Evolutionary conservation across 306 rosid genomes (phyloP), one percentile per base, ranked within the genome.

Genomic region (Gleditsia sinensis): DNA sequence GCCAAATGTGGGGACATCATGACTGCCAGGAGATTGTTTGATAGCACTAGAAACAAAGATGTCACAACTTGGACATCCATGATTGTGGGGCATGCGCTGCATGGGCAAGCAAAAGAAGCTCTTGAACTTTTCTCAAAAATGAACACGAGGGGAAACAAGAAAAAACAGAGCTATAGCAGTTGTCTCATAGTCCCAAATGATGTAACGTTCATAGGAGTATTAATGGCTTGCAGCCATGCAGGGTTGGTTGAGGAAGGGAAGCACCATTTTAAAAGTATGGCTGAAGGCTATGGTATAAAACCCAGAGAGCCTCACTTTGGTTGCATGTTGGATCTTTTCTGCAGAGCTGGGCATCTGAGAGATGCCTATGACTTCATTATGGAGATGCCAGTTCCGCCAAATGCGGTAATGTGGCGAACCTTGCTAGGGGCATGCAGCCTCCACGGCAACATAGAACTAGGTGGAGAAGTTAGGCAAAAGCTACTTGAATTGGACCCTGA

Each of bases 151-250:
- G 57, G 67, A 32, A 67, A 30, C 28, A 69, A 21, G 79, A 60
- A 58, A 53, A 62, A 40, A 7, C n/a, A 5, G 21, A 69, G 37
- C 42, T 40, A 73, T 12, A 63, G 80, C 20, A 19, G 45, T 23
- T 36, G 25, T 59, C 23, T 25, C 23, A 6, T 81, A 13, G 76
- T 51, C 3, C 87, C 90, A 0, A 85, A 87, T 23, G 88, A 83
- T 32, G 86, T 89, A 37, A 89, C 88, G 1, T 89, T 85, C 76
- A 53, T 87, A 13, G 94, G 94, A 75, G 91, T 87, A 49, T 72
- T 87, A 65, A 89, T 87, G 90, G 91, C 94, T 28, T 89, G 94
- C 68, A 89, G 94, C 77, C 91, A 89, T 75, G 84, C 84, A 2
- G 87, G 94, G 30, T 56, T 85, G 81, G 86, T 85, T 27, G 94